Base-by-base conservation (phyloP, 768 basidiomycete species). In the Agaricus sinodeliciosus region DNA sequence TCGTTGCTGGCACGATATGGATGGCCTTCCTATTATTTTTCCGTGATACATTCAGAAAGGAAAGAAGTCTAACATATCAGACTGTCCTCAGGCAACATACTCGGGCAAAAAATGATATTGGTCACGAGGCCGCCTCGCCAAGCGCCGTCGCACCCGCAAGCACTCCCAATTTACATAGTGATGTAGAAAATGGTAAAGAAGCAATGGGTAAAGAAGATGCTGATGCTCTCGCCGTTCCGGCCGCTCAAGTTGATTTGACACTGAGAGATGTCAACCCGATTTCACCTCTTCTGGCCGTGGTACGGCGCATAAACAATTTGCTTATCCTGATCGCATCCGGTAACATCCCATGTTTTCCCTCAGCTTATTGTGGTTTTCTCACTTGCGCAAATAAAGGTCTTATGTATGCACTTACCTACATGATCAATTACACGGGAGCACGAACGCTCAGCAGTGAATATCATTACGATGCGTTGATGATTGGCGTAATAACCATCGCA, bases 41-140 rank as follows among this genome's bases (percentile, higher is more conserved):
- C 71, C 80, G 78, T 54, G 91, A 94, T 60, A 90, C 90, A 0
- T 94, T 89, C 69, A 79, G 91, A 15, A 71, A 77, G 50, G 89
- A 93, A 61, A 84, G 94, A 41, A 94, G 90, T 49, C 67, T 87
- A 19, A 79, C 81, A 2, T 95, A 94, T 65, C 87, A 89, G 62
- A 73, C 74, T 35, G 82, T 83, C 0, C 68, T 89, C 40, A 76
- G 71, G 55, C 68, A 73, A 43, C 72, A 76, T 15, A 51, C 70
- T 4, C 65, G 65, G 40, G 61, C 64, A 55, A 51, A 34, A 44
- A 42, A 31, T 22, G 39, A 25, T 22, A 16, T n/a, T 11, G 31
- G 18, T 3, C 22, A 18, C 12, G 28, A 26, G 16, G 9, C 36
- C 25, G 12, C 41, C 43, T 36, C 22, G 27, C 37, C 46, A 16